These are phyloP conservation scores for Aspergillus chevalieri DNA, from an alignment of 2,329 filamentous ascomycete genomes.

Conservation along the genomic window DNA sequence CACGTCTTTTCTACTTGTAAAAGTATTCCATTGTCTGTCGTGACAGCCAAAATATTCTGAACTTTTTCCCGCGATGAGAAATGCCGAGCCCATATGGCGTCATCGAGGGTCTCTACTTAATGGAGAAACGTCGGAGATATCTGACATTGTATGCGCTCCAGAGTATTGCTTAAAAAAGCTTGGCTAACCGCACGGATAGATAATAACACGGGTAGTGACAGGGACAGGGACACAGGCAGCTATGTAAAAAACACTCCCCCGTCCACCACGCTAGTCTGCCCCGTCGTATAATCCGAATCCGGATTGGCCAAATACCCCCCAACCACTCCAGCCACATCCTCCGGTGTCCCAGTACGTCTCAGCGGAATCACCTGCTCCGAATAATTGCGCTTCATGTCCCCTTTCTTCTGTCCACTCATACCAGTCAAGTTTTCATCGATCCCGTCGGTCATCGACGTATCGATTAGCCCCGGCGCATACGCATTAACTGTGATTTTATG, in stretches of 20 bases:
- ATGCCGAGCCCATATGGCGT: too few relatives aligned
- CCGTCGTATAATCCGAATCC: conserved; percentile 60
- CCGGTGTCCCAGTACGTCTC: conserved; percentile 53
- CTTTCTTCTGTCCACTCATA: conserved; percentile 45
- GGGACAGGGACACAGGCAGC: not conserved
- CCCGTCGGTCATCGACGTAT: conserved; percentile 62
- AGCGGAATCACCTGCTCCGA: conserved; percentile 51
- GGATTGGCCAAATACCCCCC: conserved; percentile 53
- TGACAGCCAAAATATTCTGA: too few relatives aligned
- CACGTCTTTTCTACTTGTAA: too few relatives aligned
- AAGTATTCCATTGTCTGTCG: too few relatives aligned
- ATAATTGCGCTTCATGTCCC: conserved; percentile 52
- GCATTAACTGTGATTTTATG: conserved; percentile 62
- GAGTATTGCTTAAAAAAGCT: too few relatives aligned
- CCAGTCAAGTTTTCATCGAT: conserved; percentile 58
- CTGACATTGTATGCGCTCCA: too few relatives aligned
- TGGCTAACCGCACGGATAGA: too few relatives aligned
- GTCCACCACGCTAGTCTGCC: conserved; percentile 59
- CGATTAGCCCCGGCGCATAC: conserved; percentile 63
- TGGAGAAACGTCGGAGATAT: too few relatives aligned
- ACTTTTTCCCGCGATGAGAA: too few relatives aligned
- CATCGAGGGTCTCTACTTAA: too few relatives aligned
- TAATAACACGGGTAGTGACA: too few relatives aligned
- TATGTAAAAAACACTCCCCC: conserved; percentile 49
- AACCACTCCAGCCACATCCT: conserved; percentile 60